Percentiles rank a stretch among this genome's conserved stretches.
These are phyloP conservation scores for Przewalskia tangutica DNA, from an alignment of 257 asterid species.

Conservation along the genomic window DNA sequence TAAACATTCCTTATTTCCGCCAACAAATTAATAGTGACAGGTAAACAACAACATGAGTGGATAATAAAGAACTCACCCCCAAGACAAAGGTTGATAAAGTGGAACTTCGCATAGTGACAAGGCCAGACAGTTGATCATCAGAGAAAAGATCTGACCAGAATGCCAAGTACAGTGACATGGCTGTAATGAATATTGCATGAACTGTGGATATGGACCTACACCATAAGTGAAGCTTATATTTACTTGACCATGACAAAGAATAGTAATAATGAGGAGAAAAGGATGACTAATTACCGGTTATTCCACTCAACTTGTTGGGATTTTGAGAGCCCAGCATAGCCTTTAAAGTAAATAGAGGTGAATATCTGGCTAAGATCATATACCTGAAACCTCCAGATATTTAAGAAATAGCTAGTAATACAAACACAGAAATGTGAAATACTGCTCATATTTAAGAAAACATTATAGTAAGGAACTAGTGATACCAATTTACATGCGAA, in stretches of 20 bases:
- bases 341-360: conserved; percentile 45
- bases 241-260: background rate
- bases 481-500: conserved; percentile 65
- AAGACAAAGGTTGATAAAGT: conserved; percentile 40
- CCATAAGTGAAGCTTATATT: background rate
- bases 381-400: conserved; percentile 34
- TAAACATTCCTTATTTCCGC: background rate
- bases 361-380: conserved; percentile 52
- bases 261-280: background rate
- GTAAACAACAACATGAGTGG: background rate
- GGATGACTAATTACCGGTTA: conserved; percentile 47
- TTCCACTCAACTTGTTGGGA: conserved; percentile 67
- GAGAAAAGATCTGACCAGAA: conserved; percentile 56
- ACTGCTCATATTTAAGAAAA: background rate
- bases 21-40: background rate
- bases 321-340: conserved; percentile 43
- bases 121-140: conserved; percentile 23
- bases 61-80: conserved; percentile 44
- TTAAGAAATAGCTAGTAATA: background rate
- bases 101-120: conserved; percentile 45
- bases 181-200: conserved; percentile 53
- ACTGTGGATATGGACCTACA: conserved; percentile 68
- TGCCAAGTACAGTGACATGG: conserved; percentile 46
- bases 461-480: background rate
- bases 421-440: background rate